These are phyloP conservation scores for Isatis tinctoria DNA, from an alignment of 345 rosid genomes.

Conservation along the genomic window DNA sequence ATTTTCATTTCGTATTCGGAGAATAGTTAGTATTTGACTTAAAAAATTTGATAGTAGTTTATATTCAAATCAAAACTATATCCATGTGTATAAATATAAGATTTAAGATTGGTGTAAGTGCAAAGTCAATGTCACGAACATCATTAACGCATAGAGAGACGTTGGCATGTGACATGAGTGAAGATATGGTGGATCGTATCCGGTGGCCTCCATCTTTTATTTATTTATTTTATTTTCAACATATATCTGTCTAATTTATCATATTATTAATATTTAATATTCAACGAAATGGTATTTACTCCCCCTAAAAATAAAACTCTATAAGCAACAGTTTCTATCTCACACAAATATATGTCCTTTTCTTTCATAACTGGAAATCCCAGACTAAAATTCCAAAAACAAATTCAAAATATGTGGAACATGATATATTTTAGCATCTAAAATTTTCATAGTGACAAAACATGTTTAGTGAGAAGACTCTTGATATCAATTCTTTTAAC, in stretches of 20 bases:
- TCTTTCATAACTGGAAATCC: too few species aligned
- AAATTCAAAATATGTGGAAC: not conserved
- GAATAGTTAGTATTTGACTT: constrained; percentile 24
- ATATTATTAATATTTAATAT: not conserved
- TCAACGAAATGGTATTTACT: not conserved
- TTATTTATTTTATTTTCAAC: not conserved
- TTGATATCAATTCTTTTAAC: not conserved
- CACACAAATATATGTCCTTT: not conserved
- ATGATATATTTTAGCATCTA: not conserved
- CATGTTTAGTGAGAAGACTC: not conserved
- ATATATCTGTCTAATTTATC: not conserved
- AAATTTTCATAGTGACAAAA: not conserved
- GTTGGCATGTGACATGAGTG: constrained; percentile 26
- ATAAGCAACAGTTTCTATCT: not conserved
- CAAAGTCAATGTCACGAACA: constrained; percentile 28
- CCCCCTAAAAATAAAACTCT: not conserved
- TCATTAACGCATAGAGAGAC: constrained; percentile 18
- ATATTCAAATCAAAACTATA: not conserved
- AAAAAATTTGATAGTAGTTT: not conserved
- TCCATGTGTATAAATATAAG: constrained; percentile 7
- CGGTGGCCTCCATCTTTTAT: constrained; percentile 7
- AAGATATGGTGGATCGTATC: constrained; percentile 30
- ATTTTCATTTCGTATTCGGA: not conserved
- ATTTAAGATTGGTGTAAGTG: constrained; percentile 14
- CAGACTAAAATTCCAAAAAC: not conserved